These are phyloP conservation scores for Ascosphaera pollenicola DNA, from an alignment of 2,329 filamentous ascomycete species.

Conservation along the genomic window DNA sequence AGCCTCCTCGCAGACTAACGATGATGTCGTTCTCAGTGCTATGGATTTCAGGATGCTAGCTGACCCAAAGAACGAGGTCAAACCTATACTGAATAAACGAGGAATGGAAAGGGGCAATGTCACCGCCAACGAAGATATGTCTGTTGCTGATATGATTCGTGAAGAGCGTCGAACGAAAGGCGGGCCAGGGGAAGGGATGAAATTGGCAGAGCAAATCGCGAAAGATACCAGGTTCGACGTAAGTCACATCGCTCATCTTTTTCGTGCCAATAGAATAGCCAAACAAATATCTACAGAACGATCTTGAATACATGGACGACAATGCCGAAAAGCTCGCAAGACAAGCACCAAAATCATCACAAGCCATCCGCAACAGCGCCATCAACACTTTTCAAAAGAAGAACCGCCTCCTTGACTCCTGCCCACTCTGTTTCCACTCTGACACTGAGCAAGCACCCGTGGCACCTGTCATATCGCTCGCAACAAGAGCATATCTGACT, in stretches of 20 bases:
- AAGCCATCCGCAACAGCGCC: constrained; percentile 69
- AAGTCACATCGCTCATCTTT: constrained; percentile 8
- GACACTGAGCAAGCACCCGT: constrained; percentile 55
- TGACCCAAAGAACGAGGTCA: constrained; percentile 58
- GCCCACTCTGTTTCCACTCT: constrained; percentile 82
- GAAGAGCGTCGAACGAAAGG: constrained; percentile 74
- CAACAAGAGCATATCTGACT: constrained; percentile 68
- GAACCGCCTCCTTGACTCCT: constrained; percentile 65
- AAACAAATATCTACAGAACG: constrained; percentile 41
- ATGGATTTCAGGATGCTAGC: constrained; percentile 84
- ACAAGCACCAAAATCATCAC: constrained; percentile 67
- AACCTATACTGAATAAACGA: constrained; percentile 53
- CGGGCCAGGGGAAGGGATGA: constrained; percentile 53
- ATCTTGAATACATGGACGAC: constrained; percentile 94
- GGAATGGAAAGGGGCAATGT: constrained; percentile 68
- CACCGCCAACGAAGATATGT: constrained; percentile 87
- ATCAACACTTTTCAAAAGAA: constrained; percentile 79
- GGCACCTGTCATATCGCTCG: constrained; percentile 70
- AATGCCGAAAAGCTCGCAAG: constrained; percentile 79
- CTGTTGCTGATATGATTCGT: constrained; percentile 86
- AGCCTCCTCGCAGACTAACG: constrained; percentile 35
- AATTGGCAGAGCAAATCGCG: constrained; percentile 78
- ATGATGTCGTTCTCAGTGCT: constrained; percentile 59
- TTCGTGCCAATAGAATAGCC: too few relatives aligned
- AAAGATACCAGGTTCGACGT: constrained; percentile 75